Conservation (phyloP, 2,329 filamentous ascomycete genomes). For the Ceratocystis cacaofunesta region DNA sequence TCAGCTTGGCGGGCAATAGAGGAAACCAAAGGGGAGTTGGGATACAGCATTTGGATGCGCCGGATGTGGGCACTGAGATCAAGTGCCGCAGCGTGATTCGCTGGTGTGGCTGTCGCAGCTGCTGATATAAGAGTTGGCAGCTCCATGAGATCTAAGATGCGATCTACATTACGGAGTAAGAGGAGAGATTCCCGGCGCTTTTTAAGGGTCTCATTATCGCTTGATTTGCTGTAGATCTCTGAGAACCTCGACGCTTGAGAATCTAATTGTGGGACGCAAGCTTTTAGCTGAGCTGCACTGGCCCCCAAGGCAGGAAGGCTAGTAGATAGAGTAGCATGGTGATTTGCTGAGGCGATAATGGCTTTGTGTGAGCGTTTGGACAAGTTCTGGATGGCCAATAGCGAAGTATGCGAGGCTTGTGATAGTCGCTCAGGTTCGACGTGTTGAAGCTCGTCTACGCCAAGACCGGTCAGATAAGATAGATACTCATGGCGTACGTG, state of each 20-base stretch:
- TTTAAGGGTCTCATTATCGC: conserved; percentile 54
- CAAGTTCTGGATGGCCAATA: conserved; percentile 71
- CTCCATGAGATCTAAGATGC: conserved; percentile 80
- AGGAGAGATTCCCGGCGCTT: conserved; percentile 66
- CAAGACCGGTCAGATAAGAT: conserved; percentile 58
- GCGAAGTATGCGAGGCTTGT: conserved; percentile 63
- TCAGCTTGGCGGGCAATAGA: conserved; percentile 67
- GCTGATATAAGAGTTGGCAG: conserved; percentile 74
- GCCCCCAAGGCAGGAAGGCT: conserved; percentile 56
- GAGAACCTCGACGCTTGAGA: conserved; percentile 66
- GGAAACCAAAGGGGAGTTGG: conserved; percentile 57
- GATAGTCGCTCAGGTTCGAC: conserved; percentile 68
- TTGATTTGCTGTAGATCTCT: conserved; percentile 50
- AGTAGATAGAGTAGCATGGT: conserved; percentile 57
- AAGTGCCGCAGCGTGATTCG: conserved; percentile 75
- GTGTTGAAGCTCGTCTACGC: conserved; percentile 54
- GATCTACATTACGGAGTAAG: conserved; percentile 72
- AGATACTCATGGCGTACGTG: conserved; percentile 55
- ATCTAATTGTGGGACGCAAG: conserved; percentile 66
- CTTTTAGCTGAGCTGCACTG: conserved; percentile 50
- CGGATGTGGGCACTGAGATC: conserved; percentile 91
- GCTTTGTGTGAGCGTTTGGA: conserved; percentile 79
- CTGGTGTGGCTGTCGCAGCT: conserved; percentile 48
- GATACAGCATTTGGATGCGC: conserved; percentile 68
- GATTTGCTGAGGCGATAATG: conserved; percentile 65